Conservation (phyloP, 495 filamentous ascomycete genomes). For the Xylaria venustula region DNA sequence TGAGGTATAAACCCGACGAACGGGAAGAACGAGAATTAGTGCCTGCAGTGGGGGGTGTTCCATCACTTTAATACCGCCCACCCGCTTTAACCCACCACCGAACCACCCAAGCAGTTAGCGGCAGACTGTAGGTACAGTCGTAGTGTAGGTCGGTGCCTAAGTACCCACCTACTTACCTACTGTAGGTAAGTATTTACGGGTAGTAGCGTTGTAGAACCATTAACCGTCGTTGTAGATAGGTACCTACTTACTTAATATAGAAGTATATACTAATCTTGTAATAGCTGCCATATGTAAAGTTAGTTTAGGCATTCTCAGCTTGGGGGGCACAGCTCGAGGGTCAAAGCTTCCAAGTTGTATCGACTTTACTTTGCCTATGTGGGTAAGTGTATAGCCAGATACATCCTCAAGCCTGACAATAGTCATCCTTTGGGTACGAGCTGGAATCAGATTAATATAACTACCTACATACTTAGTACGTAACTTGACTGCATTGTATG, state of each 20-base stretch:
- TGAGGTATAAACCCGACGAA: constrained; percentile 10
- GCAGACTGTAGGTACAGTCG: no score
- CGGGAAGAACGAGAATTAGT: constrained; percentile 2
- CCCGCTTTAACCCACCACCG: constrained; percentile 1
- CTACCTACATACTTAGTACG: not conserved
- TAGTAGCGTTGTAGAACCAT: no score
- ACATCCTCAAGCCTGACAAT: not conserved
- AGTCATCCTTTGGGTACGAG: not conserved
- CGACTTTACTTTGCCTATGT: not conserved
- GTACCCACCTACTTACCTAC: not conserved
- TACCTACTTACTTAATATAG: no score
- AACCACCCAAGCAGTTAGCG: not conserved
- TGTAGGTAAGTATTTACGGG: not conserved
- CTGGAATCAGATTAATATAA: not conserved
- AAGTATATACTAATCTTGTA: no score
- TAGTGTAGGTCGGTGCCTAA: not conserved
- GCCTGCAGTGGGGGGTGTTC: constrained; percentile 7
- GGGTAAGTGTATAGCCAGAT: not conserved
- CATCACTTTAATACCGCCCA: constrained; percentile 10
- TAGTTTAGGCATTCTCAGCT: no score
- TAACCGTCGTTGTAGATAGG: no score
- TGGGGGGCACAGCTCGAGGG: no score
- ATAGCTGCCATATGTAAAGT: no score
- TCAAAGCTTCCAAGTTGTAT: no score
- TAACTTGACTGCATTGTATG: no score